These are phyloP conservation scores for Entomortierella lignicola DNA, from an alignment of 192 early-diverging fungal genomes.

Conservation along the genomic window DNA sequence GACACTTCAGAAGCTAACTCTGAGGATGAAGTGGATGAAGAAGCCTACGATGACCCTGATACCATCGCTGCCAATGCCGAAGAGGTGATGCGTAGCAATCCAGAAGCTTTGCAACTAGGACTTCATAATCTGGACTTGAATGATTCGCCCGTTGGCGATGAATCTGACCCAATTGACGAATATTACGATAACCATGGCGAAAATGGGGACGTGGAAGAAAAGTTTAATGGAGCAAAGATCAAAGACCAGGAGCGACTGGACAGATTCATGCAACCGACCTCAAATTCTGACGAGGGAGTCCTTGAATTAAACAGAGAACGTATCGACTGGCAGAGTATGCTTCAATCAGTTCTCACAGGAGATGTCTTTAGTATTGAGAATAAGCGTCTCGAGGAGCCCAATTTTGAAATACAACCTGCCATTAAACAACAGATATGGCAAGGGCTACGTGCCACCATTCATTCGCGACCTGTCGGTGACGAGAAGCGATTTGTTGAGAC, in stretches of 20 bases:
- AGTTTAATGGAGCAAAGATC: constrained; percentile 4
- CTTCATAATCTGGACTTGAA: constrained; percentile 20
- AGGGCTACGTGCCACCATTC: constrained; percentile 72
- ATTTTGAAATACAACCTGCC: constrained; percentile 40
- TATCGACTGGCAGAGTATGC: constrained; percentile 88
- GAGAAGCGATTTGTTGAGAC: constrained; percentile 78
- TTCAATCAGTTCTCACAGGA: constrained; percentile 81
- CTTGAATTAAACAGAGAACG: constrained; percentile 66
- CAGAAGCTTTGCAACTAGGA: constrained; percentile 11
- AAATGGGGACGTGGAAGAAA: constrained; percentile 2
- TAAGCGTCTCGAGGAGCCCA: constrained; percentile 69
- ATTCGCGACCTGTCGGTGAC: constrained; percentile 68
- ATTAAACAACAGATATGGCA: constrained; percentile 77
- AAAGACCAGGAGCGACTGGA: constrained; percentile 53
- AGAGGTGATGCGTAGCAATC: constrained; percentile 14
- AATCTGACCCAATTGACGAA: constrained; percentile 30
- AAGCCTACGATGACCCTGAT: constrained; percentile 22
- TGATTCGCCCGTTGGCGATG: constrained; percentile 5
- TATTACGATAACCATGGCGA: constrained; percentile 48
- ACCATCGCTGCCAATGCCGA: neutral
- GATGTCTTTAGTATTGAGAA: constrained; percentile 89
- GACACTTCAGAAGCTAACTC: too few relatives aligned
- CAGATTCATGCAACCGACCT: constrained; percentile 49
- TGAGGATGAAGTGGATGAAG: constrained; percentile 19
- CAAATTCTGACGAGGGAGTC: constrained; percentile 43